phyloP scores from a whole-genome alignment of 257 asterid species.

The Nicotiana otophora region DNA sequence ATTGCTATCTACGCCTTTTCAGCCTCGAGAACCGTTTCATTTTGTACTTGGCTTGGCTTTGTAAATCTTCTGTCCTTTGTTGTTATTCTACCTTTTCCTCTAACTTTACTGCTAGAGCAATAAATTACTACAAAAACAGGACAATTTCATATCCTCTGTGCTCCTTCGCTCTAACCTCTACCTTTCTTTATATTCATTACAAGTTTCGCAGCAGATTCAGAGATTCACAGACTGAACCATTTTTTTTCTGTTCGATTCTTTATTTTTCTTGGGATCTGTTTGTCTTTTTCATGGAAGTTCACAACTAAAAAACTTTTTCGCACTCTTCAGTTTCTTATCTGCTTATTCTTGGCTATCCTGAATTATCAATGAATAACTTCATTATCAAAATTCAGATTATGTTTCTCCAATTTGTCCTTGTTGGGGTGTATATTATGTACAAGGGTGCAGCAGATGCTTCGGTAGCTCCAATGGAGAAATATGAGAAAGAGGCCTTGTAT shows the following conservation, averaged over 20 bases:
- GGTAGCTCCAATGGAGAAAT: slow-evolving; percentile 22
- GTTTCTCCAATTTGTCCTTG: background rate
- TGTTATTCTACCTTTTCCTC: background rate
- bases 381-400: background rate
- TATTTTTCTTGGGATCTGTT: background rate
- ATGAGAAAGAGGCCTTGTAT: slow-evolving; percentile 25
- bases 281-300: background rate
- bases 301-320: background rate
- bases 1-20: background rate
- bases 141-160: background rate
- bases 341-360: background rate
- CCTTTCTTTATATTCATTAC: background rate
- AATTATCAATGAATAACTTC: background rate
- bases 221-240: background rate
- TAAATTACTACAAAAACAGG: background rate
- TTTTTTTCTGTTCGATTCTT: background rate
- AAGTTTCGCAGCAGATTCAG: background rate
- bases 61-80: slow-evolving; percentile 2
- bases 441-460: slow-evolving; percentile 1
- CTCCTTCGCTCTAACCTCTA: slow-evolving; percentile 1
- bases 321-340: background rate
- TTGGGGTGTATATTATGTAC: background rate
- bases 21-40: background rate
- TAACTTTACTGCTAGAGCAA: background rate
- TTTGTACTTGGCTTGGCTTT: background rate